Base-by-base conservation (phyloP, 495 filamentous ascomycete species). In the Penicillium antarcticum region DNA sequence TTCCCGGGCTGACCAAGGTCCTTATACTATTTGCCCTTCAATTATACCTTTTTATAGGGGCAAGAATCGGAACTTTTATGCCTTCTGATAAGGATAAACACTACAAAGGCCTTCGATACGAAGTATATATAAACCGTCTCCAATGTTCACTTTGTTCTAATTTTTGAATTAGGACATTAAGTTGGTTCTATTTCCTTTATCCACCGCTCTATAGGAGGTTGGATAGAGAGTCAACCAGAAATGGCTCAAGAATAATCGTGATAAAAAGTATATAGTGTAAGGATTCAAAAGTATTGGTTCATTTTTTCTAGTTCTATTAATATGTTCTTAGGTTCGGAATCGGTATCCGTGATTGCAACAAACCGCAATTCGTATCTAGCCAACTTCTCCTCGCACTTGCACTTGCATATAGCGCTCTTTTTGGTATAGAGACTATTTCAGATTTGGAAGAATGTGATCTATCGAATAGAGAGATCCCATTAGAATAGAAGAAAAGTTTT, bases 11-110 rank as follows among this genome's bases (percentile, higher is more conserved):
- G 37, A 16, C 45, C 26, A 55, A 55, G 44, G 35, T 55, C 17
- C 24, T 44, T 37, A 37, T 55, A 16, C 19, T 55, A 44, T 49
- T 55, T 44, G 11, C 29, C 44, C 44, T 55, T 32, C 45, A 55
- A 33, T 26, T 55, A 16, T 49, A 43, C 29, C 45, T 55, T 33
- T 48, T 55, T 23, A 55, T 32, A 11, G 32, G 32, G 44, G 31
- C 16, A 55, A 55, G 23, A 32, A 26, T 55, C 19, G 35, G 45
- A 31, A 33, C 44, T 54, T 42, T 48, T 34, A 54, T 54, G 24
- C 45, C 35, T 24, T 40, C 46, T 39, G 16, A 17, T 19, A 37
- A 52, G 44, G 26, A 52, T 19, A 45, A 45, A 37, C 24, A 48
- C 21, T 1, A 48, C n/a, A 54, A 33, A 43, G 45, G 40, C 12